Base-by-base conservation (phyloP, 192 early-diverging fungal species). In the Rhizoclosmatium sp. region DNA sequence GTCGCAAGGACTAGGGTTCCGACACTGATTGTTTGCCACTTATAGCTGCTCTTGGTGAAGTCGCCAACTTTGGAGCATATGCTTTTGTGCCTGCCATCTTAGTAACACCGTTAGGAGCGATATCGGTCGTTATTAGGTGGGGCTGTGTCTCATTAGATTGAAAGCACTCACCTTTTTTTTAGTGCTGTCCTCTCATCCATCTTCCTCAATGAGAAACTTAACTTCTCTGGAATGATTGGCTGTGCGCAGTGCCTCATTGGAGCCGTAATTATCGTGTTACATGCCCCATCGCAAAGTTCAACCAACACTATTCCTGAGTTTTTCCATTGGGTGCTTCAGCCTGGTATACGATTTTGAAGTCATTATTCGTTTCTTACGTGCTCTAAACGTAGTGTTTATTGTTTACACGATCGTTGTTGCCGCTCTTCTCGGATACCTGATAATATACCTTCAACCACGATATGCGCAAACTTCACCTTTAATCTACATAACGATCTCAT, bases 51-150 rank as follows among this genome's bases (percentile, higher is more conserved):
- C 80, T 95, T 40, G 96, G 96, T 72, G 96, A 97, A 87, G 86
- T 95, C 73, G 90, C 93, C 75, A 98, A 98, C 87, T 97, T 97
- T 88, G 92, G 94, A 2, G 96, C 96, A 0, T 97, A 97, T 79
- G 95, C 95, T 49, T 97, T 97, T 89, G 93, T 93, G 46, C 96
- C 96, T 10, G 95, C 96, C n/a, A 95, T 96, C 80, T 87, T 97
- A 46, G 94, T 97, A 4, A 96, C 96, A 54, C 96, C 96, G 5
- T 87, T 97, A 64, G 94, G 94, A 46, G 94, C 95, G 51, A 84
- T 96, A 21, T 92, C 91, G 76, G 96, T 96, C 58, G 93, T 96
- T 68, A 93, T 95, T 61, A 95, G 94, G 92, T 93, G 46, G 10
- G 23, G 47, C 40, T 46, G 31, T 1, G 39, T 16, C 39, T 16